A percentile compares a stretch with the other conserved stretches of the same genome.
These are phyloP conservation scores for Tricholoma sp. DNA, from an alignment of 768 basidiomycete species.

Conservation along the genomic window DNA sequence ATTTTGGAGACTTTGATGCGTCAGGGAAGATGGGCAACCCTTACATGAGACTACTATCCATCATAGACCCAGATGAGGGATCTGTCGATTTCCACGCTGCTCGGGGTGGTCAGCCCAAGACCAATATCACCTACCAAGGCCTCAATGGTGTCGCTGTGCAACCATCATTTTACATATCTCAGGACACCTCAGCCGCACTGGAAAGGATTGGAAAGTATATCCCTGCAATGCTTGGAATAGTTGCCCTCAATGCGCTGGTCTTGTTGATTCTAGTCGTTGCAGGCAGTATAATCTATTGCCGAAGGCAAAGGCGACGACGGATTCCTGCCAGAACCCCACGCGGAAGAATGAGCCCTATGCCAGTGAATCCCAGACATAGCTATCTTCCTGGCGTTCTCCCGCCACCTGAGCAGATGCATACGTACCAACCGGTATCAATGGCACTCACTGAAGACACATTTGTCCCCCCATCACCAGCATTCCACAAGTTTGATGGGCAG, in stretches of 20 bases:
- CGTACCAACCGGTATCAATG: conserved; percentile 76
- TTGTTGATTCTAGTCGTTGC: conserved; percentile 51
- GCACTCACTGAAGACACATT: conserved; percentile 54
- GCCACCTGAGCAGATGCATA: conserved; percentile 25
- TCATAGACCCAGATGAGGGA: conserved; percentile 64
- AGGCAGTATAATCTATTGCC: conserved; percentile 51
- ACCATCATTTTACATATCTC: conserved; percentile 49
- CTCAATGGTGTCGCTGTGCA: conserved; percentile 36
- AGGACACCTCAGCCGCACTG: conserved; percentile 53
- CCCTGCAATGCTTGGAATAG: conserved; percentile 69
- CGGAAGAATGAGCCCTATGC: conserved; percentile 55
- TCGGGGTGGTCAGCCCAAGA: conserved; percentile 61
- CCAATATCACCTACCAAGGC: conserved; percentile 66
- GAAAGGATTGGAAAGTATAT: conserved; percentile 60
- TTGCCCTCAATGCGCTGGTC: conserved; percentile 74
- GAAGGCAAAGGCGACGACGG: conserved; percentile 34
- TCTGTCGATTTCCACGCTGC: conserved; percentile 63
- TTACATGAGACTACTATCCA: conserved; percentile 69
- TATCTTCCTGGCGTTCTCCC: conserved; percentile 28
- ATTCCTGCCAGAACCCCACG: conserved; percentile 25
- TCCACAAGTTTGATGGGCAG: conserved; percentile 37
- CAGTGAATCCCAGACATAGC: conserved; percentile 43
- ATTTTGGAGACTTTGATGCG: conserved; percentile 75
- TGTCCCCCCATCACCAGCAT: conserved; percentile 56
- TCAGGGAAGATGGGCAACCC: conserved; percentile 67